These are phyloP conservation scores for Litchi chinensis DNA, from an alignment of 345 rosid species.

Conservation along the genomic window DNA sequence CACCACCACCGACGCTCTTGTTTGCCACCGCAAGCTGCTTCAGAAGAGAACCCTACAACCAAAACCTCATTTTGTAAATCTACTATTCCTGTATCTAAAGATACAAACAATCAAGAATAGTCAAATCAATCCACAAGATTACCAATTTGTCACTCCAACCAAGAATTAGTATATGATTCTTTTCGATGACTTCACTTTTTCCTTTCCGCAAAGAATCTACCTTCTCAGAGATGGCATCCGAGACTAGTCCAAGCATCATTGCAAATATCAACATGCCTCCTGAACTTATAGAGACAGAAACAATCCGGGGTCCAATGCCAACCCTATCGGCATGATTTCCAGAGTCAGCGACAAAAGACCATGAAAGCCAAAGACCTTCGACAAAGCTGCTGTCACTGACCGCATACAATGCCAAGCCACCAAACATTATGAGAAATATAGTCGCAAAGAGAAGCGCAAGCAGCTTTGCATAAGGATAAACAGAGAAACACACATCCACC, in stretches of 20 bases:
- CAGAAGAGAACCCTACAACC: slow-evolving; percentile 80
- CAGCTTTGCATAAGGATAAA: slow-evolving; percentile 88
- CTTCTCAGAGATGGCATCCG: slow-evolving; percentile 92
- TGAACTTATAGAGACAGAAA: slow-evolving; percentile 85
- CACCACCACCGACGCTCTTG: slow-evolving; percentile 89
- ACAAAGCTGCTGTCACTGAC: slow-evolving; percentile 79
- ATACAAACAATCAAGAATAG: not conserved
- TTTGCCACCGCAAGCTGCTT: slow-evolving; percentile 95
- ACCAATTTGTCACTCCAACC: slow-evolving; percentile 99
- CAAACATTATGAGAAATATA: slow-evolving; percentile 72
- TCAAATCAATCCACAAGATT: slow-evolving; percentile 12
- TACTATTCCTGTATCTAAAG: not conserved
- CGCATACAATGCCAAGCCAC: slow-evolving; percentile 82
- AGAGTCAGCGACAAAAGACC: slow-evolving; percentile 94
- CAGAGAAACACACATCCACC: slow-evolving; percentile 88
- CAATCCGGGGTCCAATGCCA: slow-evolving; percentile 79
- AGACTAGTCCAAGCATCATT: slow-evolving; percentile 95
- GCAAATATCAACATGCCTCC: slow-evolving; percentile 96
- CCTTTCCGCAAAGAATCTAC: slow-evolving; percentile 92
- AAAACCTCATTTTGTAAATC: slow-evolving; percentile 12
- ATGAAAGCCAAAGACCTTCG: slow-evolving; percentile 91
- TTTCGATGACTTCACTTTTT: slow-evolving; percentile 93
- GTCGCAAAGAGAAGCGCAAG: slow-evolving; percentile 90
- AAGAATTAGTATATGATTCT: slow-evolving; percentile 77
- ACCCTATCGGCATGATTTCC: slow-evolving; percentile 87